Evolutionary conservation across 179 eudicot genomes (phyloP).

Genomic region (Corrigiola litoralis): DNA sequence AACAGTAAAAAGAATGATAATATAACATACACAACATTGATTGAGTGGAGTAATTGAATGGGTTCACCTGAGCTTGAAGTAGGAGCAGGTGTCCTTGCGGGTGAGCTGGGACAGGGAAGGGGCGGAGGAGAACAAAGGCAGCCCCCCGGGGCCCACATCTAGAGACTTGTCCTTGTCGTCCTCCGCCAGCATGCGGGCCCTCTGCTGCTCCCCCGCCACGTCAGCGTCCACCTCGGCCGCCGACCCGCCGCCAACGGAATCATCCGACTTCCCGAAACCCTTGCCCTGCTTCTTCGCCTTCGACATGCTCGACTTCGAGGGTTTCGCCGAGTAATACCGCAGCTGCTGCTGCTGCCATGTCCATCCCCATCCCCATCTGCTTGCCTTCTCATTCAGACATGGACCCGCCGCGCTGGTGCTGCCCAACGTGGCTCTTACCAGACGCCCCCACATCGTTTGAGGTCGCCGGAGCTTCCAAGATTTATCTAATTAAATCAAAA

Average conservation of each 20-base stretch:
- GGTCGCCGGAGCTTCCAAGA: too few relatives aligned
- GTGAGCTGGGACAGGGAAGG: constrained; percentile 49
- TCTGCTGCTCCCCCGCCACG: constrained; percentile 33
- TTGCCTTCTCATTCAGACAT: too few relatives aligned
- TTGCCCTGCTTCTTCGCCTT: constrained; percentile 30
- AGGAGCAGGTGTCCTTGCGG: constrained; percentile 44
- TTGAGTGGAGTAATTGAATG: neutral
- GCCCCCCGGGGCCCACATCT: constrained; percentile 73
- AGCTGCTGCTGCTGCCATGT: too few relatives aligned
- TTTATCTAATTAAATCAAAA: too few relatives aligned
- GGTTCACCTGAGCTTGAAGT: constrained; percentile 59
- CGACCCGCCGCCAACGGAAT: constrained; percentile 8
- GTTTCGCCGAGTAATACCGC: constrained; percentile 29
- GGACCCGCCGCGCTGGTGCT: too few relatives aligned
- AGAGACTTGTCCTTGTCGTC: constrained; percentile 60
- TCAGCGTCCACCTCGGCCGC: constrained; percentile 28
- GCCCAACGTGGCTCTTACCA: too few relatives aligned
- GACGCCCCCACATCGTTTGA: too few relatives aligned
- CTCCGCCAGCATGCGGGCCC: constrained; percentile 39
- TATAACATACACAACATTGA: neutral
- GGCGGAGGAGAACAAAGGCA: constrained; percentile 55
- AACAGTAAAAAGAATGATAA: neutral
- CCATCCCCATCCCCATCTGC: too few relatives aligned
- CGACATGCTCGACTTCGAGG: constrained; percentile 22
- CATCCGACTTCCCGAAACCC: constrained; percentile 19